phyloP scores from a whole-genome alignment of 805 yeast species.

The Teunomyces barrocoloradensis region DNA sequence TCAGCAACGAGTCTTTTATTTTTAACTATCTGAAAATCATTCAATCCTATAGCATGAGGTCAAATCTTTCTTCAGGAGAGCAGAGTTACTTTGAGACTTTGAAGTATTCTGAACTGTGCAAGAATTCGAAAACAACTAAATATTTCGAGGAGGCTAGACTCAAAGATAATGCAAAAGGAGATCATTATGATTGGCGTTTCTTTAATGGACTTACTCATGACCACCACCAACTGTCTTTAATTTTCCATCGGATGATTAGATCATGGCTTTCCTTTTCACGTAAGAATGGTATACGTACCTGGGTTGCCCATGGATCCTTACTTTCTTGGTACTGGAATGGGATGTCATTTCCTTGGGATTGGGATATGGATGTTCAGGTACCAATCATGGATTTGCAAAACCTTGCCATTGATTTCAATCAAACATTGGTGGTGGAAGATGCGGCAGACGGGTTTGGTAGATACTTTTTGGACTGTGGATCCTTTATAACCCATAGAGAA shows the following conservation, averaged over 20 bases:
- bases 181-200: constrained; percentile 30
- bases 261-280: constrained; percentile 27
- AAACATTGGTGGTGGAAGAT: constrained; percentile 22
- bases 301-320: constrained; percentile 30
- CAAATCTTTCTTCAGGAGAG: constrained; percentile 18
- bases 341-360: constrained; percentile 28
- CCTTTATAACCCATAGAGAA: constrained; percentile 17
- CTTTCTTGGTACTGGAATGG: constrained; percentile 33
- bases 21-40: constrained; percentile 20
- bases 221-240: constrained; percentile 16
- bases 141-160: constrained; percentile 38
- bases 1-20: constrained; percentile 27
- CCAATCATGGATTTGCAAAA: constrained; percentile 25
- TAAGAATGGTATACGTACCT: constrained; percentile 23
- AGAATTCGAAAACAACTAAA: constrained; percentile 34
- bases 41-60: constrained; percentile 6
- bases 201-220: constrained; percentile 20
- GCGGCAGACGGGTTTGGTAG: constrained; percentile 53
- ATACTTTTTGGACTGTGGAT: constrained; percentile 42
- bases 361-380: constrained; percentile 28
- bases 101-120: constrained; percentile 25
- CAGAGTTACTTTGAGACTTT: constrained; percentile 33
- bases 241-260: constrained; percentile 21
- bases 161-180: constrained; percentile 20
- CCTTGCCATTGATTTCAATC: constrained; percentile 19